Percentiles rank a stretch among this genome's conserved stretches.
These are phyloP conservation scores for Conringia planisiliqua DNA, from an alignment of 345 rosid genomes.

Conservation along the genomic window DNA sequence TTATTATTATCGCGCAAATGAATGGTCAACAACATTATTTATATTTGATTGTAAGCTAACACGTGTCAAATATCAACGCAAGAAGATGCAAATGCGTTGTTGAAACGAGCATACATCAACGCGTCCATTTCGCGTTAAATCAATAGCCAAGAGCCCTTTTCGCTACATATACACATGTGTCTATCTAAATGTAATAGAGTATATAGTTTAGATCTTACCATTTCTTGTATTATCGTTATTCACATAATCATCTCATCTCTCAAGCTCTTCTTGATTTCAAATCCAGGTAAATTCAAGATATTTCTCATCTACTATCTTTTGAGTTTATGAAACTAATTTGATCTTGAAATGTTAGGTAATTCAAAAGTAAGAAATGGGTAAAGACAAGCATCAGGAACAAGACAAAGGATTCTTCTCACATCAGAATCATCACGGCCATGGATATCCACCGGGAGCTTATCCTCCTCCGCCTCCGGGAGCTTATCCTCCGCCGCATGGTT, in stretches of 20 bases:
- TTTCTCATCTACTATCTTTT: neutral
- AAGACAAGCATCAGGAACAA: slow-evolving; percentile 31
- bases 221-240: neutral
- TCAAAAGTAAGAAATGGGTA: slow-evolving; percentile 22
- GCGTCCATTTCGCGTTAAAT: slow-evolving; percentile 33
- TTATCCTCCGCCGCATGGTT: slow-evolving; percentile 48
- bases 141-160: slow-evolving; percentile 22
- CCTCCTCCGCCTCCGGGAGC: slow-evolving; percentile 60
- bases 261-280: slow-evolving; percentile 1
- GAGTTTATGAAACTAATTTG: neutral
- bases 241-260: neutral
- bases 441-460: slow-evolving; percentile 42
- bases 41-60: neutral
- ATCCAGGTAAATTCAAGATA: neutral
- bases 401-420: slow-evolving; percentile 39
- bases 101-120: slow-evolving; percentile 18
- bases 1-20: neutral
- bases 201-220: slow-evolving; percentile 9
- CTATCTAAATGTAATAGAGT: slow-evolving; percentile 8
- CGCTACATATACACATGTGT: neutral
- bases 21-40: neutral
- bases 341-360: neutral
- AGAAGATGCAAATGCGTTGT: slow-evolving; percentile 22
- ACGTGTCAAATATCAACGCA: slow-evolving; percentile 8
- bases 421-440: slow-evolving; percentile 38